phyloP scores from a whole-genome alignment of 345 rosid species.

The Eutrema yunnanense region DNA sequence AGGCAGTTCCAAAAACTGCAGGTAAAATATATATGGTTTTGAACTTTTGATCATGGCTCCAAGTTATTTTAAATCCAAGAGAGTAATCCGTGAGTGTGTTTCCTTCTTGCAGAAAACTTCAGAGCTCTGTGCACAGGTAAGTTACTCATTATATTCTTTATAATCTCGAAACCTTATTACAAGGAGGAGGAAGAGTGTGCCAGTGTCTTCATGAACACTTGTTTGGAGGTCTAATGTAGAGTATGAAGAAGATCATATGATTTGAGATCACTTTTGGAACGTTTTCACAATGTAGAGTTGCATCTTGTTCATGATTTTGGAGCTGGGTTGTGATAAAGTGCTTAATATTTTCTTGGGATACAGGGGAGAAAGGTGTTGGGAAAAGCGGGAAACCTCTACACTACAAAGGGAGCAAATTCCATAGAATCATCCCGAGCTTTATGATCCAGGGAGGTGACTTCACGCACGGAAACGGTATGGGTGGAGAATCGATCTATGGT shows the following conservation, averaged over 20 bases:
- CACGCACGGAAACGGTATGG: constrained; percentile 91
- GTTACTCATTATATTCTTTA: background rate
- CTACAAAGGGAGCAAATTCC: constrained; percentile 75
- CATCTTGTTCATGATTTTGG: background rate
- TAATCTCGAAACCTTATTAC: background rate
- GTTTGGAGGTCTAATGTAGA: background rate
- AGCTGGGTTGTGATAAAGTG: background rate
- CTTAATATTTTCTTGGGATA: background rate
- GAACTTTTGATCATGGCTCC: background rate
- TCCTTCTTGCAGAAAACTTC: constrained; percentile 78
- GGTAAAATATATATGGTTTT: constrained; percentile 32
- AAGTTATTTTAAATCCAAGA: background rate
- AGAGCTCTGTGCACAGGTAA: constrained; percentile 95
- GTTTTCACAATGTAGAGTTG: background rate
- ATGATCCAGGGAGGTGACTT: constrained; percentile 98
- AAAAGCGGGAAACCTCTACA: constrained; percentile 88
- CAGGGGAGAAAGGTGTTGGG: constrained; percentile 91
- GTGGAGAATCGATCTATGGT: constrained; percentile 95
- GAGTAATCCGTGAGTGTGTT: background rate
- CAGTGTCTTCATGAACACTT: background rate
- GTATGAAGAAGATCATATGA: background rate
- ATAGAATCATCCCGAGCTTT: constrained; percentile 94
- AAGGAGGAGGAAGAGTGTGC: background rate
- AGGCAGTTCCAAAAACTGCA: constrained; percentile 86
- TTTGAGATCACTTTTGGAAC: background rate